phyloP scores from a whole-genome alignment of 2,329 filamentous ascomycete species.

The Pleurostoma richardsiae region DNA sequence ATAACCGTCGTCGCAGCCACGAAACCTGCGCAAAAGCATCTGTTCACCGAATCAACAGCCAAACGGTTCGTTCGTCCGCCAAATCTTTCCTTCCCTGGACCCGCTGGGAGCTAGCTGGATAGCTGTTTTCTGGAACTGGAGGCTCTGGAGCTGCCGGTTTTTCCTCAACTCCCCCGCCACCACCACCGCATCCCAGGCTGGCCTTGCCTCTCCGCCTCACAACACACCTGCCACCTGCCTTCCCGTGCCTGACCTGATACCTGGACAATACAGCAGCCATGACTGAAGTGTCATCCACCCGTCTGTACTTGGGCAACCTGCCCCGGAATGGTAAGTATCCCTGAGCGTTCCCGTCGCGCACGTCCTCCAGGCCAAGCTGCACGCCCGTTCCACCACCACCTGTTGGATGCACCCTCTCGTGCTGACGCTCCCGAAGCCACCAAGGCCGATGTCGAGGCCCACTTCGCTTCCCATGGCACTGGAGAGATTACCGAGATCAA shows the following conservation, averaged over 20 bases:
- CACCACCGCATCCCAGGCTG: neutral
- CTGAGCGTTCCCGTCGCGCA: neutral
- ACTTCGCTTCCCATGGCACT: constrained; percentile 93
- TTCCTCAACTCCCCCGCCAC: neutral
- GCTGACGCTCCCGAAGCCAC: constrained; percentile 65
- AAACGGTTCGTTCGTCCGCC: constrained; percentile 1
- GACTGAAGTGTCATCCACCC: constrained; percentile 87
- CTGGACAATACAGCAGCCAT: constrained; percentile 40
- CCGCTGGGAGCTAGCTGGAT: neutral
- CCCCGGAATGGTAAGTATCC: constrained; percentile 79
- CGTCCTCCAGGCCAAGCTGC: neutral
- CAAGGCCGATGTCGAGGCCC: constrained; percentile 92
- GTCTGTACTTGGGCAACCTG: constrained; percentile 96
- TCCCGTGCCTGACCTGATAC: constrained; percentile 7
- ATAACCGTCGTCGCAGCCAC: neutral
- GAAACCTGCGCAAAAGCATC: neutral
- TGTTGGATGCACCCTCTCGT: neutral
- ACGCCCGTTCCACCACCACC: neutral
- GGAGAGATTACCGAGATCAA: constrained; percentile 99
- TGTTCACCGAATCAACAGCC: neutral
- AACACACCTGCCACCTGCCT: neutral
- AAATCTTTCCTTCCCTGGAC: neutral
- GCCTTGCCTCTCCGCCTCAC: neutral
- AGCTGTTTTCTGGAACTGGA: neutral
- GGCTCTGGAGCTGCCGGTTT: neutral